Evolutionary conservation across 2,329 filamentous ascomycete genomes (phyloP), one percentile per base, ranked within the genome.

Genomic region (Colletotrichum sp.): DNA sequence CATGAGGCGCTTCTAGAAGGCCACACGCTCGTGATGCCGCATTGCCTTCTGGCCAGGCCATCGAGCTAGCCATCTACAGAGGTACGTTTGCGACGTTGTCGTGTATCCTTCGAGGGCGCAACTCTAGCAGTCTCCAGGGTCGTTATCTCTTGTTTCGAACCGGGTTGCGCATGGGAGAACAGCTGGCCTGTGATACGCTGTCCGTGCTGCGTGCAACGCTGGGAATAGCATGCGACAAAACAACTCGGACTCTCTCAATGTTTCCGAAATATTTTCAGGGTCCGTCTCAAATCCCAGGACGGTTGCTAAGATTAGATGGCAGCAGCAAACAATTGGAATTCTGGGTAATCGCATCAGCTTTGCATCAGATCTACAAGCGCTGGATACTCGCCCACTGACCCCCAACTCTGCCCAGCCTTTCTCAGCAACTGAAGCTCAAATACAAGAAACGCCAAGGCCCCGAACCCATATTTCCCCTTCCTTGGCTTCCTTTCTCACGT

Each of bases 361-460:
- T 43, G 70, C 32, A 10, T 67, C 69, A 38, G 34, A 36, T 10
- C 24, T 58, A 16, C 38, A 3, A 28, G 7, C 34, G 43, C 58
- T 59, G 64, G 13, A 38, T n/a, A 59, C 26, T 62, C 16, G 24
- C 21, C 64, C 48, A 52, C 26, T 36, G 62, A 62, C 48, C 43
- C 62, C 69, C 16, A 21, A 48, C 34, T 58, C 28, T 3, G 30
- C 34, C 58, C 30, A 69, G 28, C 32, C 13, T 38, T 14, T 10
- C 59, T 21, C 52, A 68, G 58, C 24, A 34, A 43, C 26, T 32
- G 43, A 75, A 75, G 64, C 69, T 69, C 58, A 52, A 52, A 52
- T 65, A 69, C 63, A 75, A 75, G 69, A 69, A 69, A 75, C n/a
- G 73, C 73, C 69, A 75, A 75, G 73, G 24, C 58, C 56, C 63